These are phyloP conservation scores for Leptographium radiaticola DNA, from an alignment of 2,329 filamentous ascomycete species.

Conservation along the genomic window DNA sequence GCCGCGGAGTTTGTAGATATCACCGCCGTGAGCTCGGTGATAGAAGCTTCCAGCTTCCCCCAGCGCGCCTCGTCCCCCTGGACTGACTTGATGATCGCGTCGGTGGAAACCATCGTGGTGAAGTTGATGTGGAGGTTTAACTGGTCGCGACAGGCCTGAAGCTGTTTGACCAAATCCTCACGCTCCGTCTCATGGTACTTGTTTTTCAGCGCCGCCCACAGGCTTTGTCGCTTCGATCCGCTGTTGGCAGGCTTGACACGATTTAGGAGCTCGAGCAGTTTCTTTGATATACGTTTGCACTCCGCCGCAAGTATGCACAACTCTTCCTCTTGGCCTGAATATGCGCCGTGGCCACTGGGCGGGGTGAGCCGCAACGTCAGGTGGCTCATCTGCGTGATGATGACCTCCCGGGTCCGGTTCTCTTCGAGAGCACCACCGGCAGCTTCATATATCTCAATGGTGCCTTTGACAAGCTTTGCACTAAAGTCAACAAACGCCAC, in stretches of 20 bases:
- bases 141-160: constrained; percentile 8
- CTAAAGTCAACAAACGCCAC: background rate
- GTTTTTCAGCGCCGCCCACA: constrained; percentile 7
- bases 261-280: constrained; percentile 5
- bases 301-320: background rate
- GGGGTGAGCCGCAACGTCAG: background rate
- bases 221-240: constrained; percentile 7
- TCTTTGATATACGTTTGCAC: background rate
- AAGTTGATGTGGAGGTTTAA: constrained; percentile 4
- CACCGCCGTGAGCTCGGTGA: background rate
- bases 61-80: background rate
- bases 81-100: background rate
- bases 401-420: background rate
- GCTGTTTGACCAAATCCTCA: constrained; percentile 4
- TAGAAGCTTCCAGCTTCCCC: background rate
- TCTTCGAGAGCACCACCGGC: background rate
- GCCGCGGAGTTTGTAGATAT: no score
- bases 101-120: background rate
- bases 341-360: background rate
- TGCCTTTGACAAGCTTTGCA: background rate
- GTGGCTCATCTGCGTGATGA: background rate
- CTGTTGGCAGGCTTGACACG: constrained; percentile 7
- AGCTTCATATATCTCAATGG: background rate
- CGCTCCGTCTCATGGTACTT: constrained; percentile 5
- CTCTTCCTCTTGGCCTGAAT: background rate